phyloP scores from a whole-genome alignment of 148 eudicot species.

The Chenopodium berlandieri region DNA sequence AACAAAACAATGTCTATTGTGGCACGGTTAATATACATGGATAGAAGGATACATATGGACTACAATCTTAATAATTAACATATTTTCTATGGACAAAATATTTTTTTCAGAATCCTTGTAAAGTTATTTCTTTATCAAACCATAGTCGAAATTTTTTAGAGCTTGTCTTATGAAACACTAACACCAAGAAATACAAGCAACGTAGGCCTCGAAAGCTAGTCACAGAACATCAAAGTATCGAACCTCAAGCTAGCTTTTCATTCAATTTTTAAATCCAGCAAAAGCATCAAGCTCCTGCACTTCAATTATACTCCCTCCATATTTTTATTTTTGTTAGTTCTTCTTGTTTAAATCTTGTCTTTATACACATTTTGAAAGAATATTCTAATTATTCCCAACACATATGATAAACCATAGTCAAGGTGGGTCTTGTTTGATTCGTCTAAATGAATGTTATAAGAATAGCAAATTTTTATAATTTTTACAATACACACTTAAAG shows the following conservation, averaged over 20 bases:
- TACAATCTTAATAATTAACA: neutral
- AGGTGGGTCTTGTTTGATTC: too few relatives aligned
- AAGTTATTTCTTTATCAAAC: neutral
- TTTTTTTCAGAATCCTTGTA: neutral
- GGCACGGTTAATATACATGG: neutral
- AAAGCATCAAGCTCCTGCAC: neutral
- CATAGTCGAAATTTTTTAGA: neutral
- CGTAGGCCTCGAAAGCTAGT: too few relatives aligned
- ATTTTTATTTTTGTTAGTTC: too few relatives aligned
- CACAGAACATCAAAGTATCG: neutral
- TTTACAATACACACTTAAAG: too few relatives aligned
- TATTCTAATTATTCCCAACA: too few relatives aligned
- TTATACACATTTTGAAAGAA: too few relatives aligned
- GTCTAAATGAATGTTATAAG: too few relatives aligned
- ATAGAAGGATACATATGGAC: neutral
- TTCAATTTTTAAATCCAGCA: neutral
- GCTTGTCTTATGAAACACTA: neutral
- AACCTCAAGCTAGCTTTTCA: neutral
- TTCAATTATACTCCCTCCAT: neutral
- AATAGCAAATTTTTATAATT: too few relatives aligned
- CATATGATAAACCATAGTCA: too few relatives aligned
- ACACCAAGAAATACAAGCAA: neutral
- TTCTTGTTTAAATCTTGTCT: too few relatives aligned
- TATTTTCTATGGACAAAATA: neutral
- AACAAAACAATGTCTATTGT: neutral